Conservation (phyloP, 495 filamentous ascomycete genomes). For the Penicillium canariense region DNA sequence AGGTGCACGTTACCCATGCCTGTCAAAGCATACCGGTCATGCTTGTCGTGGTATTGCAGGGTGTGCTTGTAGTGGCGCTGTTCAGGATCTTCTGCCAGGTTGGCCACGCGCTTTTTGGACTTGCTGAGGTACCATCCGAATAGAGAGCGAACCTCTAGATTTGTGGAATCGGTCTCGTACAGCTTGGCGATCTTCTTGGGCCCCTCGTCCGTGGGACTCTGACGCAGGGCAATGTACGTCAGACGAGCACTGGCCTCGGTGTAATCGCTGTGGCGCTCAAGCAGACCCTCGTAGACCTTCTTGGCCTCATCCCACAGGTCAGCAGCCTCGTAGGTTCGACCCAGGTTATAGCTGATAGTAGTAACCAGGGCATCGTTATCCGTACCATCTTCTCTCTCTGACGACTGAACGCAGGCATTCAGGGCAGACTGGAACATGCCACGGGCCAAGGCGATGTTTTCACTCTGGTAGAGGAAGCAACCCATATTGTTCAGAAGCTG, state of each 20-base stretch:
- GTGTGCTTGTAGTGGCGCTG: constrained; percentile 95
- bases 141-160: constrained; percentile 86
- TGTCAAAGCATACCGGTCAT: constrained; percentile 89
- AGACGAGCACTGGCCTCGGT: constrained; percentile 84
- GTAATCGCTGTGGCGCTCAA: constrained; percentile 83
- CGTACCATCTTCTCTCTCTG: constrained; percentile 55
- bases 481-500: constrained; percentile 97
- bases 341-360: constrained; percentile 93
- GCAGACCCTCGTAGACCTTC: constrained; percentile 79
- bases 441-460: constrained; percentile 76
- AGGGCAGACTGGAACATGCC: constrained; percentile 86
- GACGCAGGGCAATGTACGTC: constrained; percentile 84
- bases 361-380: constrained; percentile 89
- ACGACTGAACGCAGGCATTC: constrained; percentile 74
- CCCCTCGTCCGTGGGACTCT: constrained; percentile 78
- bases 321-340: constrained; percentile 89
- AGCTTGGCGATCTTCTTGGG: constrained; percentile 79
- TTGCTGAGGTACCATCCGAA: constrained; percentile 93
- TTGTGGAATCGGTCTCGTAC: constrained; percentile 71
- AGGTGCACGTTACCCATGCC: constrained; percentile 96
- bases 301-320: constrained; percentile 78
- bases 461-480: constrained; percentile 85
- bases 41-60: constrained; percentile 89
- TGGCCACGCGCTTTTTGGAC: constrained; percentile 73
- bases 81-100: constrained; percentile 86